Conservation (phyloP, 2,329 filamentous ascomycete species). For the Tolypocladium amazonense region DNA sequence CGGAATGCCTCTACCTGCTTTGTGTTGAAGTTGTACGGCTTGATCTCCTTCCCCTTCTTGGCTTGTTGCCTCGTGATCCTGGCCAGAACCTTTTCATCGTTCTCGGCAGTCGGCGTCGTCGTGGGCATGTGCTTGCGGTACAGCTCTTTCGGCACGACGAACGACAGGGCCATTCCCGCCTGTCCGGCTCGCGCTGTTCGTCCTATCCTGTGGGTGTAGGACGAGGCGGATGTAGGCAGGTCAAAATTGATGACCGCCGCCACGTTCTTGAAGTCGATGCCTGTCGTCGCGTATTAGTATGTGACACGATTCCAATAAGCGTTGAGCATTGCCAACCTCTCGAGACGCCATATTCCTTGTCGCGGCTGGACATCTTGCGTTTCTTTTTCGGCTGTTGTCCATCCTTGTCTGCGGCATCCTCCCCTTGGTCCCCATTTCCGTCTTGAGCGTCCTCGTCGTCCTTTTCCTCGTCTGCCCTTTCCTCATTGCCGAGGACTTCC, state of each 20-base stretch:
- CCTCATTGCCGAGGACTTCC: slow-evolving; percentile 64
- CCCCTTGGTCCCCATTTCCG: slow-evolving; percentile 15
- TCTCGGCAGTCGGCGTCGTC: slow-evolving; percentile 59
- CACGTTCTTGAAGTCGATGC: slow-evolving; percentile 91
- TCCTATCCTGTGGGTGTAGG: slow-evolving; percentile 94
- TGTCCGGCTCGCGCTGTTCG: slow-evolving; percentile 86
- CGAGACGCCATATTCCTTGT: slow-evolving; percentile 90
- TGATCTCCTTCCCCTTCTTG: slow-evolving; percentile 69
- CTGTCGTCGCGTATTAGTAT: neutral
- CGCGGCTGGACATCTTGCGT: slow-evolving; percentile 45
- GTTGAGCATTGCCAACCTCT: slow-evolving; percentile 42
- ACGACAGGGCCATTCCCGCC: slow-evolving; percentile 90
- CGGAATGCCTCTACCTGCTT: slow-evolving; percentile 86
- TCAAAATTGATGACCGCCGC: slow-evolving; percentile 95
- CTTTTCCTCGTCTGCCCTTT: slow-evolving; percentile 27
- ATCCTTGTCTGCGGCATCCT: slow-evolving; percentile 13
- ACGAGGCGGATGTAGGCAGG: slow-evolving; percentile 75
- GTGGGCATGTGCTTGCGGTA: slow-evolving; percentile 89
- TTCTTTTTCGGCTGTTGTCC: slow-evolving; percentile 16
- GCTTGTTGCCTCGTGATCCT: slow-evolving; percentile 72
- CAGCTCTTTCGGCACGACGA: slow-evolving; percentile 72
- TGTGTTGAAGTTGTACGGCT: slow-evolving; percentile 93
- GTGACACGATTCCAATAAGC: neutral
- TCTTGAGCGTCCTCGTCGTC: slow-evolving; percentile 34
- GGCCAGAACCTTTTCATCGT: slow-evolving; percentile 75